phyloP scores from a whole-genome alignment of 2,329 filamentous ascomycete species.

The Cryphonectria nitschkei region DNA sequence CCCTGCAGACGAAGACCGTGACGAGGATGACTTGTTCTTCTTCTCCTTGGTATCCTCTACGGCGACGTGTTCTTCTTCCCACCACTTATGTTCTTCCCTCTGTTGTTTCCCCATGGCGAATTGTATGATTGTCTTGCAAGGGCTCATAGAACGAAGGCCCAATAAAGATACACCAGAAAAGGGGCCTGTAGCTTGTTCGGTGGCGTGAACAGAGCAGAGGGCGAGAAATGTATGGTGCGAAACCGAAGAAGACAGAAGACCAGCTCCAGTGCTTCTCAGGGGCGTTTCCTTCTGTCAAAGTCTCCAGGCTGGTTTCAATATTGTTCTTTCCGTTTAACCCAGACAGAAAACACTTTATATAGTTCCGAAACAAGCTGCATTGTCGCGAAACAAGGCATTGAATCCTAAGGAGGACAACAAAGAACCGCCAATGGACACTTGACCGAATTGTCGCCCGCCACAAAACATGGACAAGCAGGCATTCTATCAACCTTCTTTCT shows the following conservation, averaged over 20 bases:
- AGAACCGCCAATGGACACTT: neutral
- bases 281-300: too few relatives aligned
- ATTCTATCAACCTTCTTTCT: neutral
- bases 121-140: too few relatives aligned
- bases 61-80: neutral
- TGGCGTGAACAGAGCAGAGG: neutral
- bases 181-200: neutral
- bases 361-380: neutral
- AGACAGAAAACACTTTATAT: neutral
- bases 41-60: neutral
- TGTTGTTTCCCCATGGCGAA: neutral
- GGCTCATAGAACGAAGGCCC: too few relatives aligned
- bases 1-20: neutral
- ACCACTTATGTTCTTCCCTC: neutral
- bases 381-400: neutral
- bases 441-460: neutral
- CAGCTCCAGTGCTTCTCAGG: neutral
- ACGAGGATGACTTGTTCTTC: neutral
- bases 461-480: neutral
- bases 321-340: too few relatives aligned
- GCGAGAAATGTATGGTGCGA: too few relatives aligned
- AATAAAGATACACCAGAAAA: too few relatives aligned
- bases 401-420: neutral
- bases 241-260: neutral
- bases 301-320: too few relatives aligned